Base-by-base conservation (phyloP, 176 grass and related monocot species). In the Saccharum officinarum region DNA sequence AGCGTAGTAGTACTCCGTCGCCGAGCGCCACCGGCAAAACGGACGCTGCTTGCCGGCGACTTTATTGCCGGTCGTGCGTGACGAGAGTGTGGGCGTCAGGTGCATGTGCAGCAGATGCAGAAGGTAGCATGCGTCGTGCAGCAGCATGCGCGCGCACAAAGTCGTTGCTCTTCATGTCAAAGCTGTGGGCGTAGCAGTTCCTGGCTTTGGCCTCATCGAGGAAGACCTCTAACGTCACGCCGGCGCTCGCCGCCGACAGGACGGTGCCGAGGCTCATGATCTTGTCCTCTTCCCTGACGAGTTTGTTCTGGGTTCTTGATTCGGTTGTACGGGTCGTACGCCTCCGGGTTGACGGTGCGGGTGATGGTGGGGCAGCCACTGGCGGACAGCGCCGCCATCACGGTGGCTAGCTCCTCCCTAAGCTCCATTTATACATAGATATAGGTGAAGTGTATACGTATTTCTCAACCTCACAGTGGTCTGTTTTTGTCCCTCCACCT, bases 101-200 rank as follows among this genome's bases (percentile, higher is more conserved):
- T 71, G 80, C 67, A 82, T 30, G 33, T 82, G 67, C 8, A 82
- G 15, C 4, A 82, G 80, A 22, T 82, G 80, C 2, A 82, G 69
- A 5, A 74, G 80, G 80, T 30, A 82, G 67, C 80, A 38, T 4
- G 22, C 80, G 50, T 82, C 80, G 50, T 72, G 67, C 50, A 82
- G 50, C n/a, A 82, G 49, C 67, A 41, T 31, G 67, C 67, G 80
- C 33, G 67, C 67, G 80, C 33, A 42, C 36, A 23, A 82, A 82
- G 0, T 20, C 34, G 31, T 1, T 15, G 33, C 15, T 22, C 0
- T 1, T 9, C 20, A 26, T 30, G 0, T 9, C 1, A 14, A 72
- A 71, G 3, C 0, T 0, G 4, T 63, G 25, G 16, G 0, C 6
- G 6, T 73, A 83, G 52, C 38, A 36, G 10, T 4, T 47, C 54